A percentile compares a stretch with the other conserved stretches of the same genome.
These are phyloP conservation scores for Talaromyces nanjingensis DNA, from an alignment of 495 filamentous ascomycete genomes.

Conservation along the genomic window DNA sequence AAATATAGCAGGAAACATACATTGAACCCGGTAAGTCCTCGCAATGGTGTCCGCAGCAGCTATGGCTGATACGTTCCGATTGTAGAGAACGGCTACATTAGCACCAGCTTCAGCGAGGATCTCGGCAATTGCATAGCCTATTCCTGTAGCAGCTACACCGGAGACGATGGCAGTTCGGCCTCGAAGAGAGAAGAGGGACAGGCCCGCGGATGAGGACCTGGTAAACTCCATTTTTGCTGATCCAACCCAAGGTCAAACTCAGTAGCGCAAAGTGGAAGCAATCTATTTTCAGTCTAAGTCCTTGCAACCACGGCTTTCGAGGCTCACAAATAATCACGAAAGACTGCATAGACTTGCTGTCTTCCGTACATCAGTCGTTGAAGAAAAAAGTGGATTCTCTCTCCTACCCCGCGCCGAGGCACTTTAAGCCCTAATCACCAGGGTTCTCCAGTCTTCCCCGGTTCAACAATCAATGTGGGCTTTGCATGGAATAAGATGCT, in stretches of 20 bases:
- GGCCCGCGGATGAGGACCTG: neutral
- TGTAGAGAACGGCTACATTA: constrained; percentile 73
- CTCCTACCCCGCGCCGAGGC: neutral
- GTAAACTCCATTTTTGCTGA: neutral
- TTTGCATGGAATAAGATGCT: neutral
- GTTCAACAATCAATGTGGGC: neutral
- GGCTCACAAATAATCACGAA: neutral
- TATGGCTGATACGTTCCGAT: constrained; percentile 59
- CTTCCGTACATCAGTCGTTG: neutral
- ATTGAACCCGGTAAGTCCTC: constrained; percentile 59
- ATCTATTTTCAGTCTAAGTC: neutral
- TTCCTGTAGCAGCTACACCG: constrained; percentile 58
- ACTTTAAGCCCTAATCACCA: neutral
- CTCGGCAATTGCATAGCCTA: constrained; percentile 60
- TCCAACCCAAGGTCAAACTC: neutral
- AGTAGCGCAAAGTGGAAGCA: neutral
- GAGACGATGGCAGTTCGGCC: constrained; percentile 68
- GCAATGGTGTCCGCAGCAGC: constrained; percentile 55
- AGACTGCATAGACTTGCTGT: too few species aligned
- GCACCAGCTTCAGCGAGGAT: constrained; percentile 66
- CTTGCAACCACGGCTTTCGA: neutral
- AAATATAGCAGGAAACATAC: constrained; percentile 23
- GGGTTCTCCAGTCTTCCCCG: neutral
- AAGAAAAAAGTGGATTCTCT: neutral
- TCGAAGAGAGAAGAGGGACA: constrained; percentile 60